Conservation (phyloP, 2,329 filamentous ascomycete genomes). For the Ascomycota sp. region DNA sequence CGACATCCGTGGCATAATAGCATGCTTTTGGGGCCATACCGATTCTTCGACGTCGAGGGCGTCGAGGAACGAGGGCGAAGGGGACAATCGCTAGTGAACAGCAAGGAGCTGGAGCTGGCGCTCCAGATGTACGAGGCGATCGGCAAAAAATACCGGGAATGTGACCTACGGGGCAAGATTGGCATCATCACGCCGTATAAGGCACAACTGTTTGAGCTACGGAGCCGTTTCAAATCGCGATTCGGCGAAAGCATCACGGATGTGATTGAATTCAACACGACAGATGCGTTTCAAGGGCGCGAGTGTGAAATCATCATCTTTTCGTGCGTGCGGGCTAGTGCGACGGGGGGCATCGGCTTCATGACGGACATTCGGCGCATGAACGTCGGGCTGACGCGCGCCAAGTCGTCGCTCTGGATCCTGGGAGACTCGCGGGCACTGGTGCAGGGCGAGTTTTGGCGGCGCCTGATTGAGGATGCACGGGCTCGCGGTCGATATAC, state of each 20-base stretch:
- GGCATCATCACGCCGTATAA: conserved; percentile 98
- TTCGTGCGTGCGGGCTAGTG: conserved; percentile 84
- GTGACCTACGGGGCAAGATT: conserved; percentile 62
- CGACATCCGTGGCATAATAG: conserved; percentile 71
- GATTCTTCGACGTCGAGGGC: conserved; percentile 92
- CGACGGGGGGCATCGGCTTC: conserved; percentile 93
- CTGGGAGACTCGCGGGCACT: conserved; percentile 80
- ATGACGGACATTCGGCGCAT: conserved; percentile 95
- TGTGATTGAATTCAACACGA: conserved; percentile 92
- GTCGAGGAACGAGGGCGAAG: conserved; percentile 61
- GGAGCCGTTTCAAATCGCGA: conserved; percentile 46
- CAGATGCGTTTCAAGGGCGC: conserved; percentile 90
- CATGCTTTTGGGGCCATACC: conserved; percentile 68
- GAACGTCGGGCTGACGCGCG: conserved; percentile 95
- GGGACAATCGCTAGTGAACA: conserved; percentile 79
- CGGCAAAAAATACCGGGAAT: conserved; percentile 45
- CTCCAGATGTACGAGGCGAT: conserved; percentile 70
- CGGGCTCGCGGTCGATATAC: conserved; percentile 57
- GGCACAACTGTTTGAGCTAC: conserved; percentile 68
- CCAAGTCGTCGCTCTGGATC: conserved; percentile 92
- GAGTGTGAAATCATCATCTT: conserved; percentile 98
- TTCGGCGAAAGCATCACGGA: conserved; percentile 61
- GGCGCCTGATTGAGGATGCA: conserved; percentile 65
- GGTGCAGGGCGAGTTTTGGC: conserved; percentile 79
- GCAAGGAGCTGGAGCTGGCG: conserved; percentile 69